Percentiles rank a stretch among this genome's conserved stretches.
These are phyloP conservation scores for Hypoxylon cercidicola DNA, from an alignment of 495 filamentous ascomycete genomes.

Conservation along the genomic window DNA sequence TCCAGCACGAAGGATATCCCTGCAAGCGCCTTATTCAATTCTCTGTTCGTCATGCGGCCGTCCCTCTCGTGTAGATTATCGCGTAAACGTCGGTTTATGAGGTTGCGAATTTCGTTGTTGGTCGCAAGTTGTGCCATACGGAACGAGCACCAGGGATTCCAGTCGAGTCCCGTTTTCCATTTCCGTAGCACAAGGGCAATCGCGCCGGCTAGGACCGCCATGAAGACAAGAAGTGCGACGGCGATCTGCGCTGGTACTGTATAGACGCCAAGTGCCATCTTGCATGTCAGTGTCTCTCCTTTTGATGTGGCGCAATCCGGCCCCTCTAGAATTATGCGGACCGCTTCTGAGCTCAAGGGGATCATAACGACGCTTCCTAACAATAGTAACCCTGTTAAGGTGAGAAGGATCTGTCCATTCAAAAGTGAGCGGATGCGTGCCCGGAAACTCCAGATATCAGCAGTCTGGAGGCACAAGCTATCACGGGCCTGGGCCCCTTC, in stretches of 20 bases:
- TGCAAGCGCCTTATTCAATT: slow-evolving; percentile 15
- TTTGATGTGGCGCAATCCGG: slow-evolving; percentile 22
- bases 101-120: slow-evolving; percentile 35
- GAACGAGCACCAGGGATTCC: slow-evolving; percentile 46
- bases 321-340: slow-evolving; percentile 37
- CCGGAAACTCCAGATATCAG: slow-evolving; percentile 27
- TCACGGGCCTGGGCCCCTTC: slow-evolving; percentile 39
- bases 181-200: slow-evolving; percentile 36
- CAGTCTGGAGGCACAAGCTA: slow-evolving; percentile 40
- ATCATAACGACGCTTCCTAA: slow-evolving; percentile 35
- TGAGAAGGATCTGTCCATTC: slow-evolving; percentile 33
- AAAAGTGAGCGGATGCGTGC: slow-evolving; percentile 28
- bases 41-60: slow-evolving; percentile 26
- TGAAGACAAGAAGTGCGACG: slow-evolving; percentile 35
- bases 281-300: slow-evolving; percentile 21
- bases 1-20: slow-evolving; percentile 22
- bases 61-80: slow-evolving; percentile 31
- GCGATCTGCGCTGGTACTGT: slow-evolving; percentile 29
- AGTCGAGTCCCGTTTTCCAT: slow-evolving; percentile 45
- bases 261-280: slow-evolving; percentile 33
- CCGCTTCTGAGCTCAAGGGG: slow-evolving; percentile 40
- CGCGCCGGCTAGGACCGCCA: slow-evolving; percentile 29
- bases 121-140: slow-evolving; percentile 42
- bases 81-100: slow-evolving; percentile 25
- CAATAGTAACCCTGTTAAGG: slow-evolving; percentile 40